A percentile compares a stretch with the other conserved stretches of the same genome.
Conservation (phyloP, 148 eudicot genomes). For the Limonium bicolor region DNA sequence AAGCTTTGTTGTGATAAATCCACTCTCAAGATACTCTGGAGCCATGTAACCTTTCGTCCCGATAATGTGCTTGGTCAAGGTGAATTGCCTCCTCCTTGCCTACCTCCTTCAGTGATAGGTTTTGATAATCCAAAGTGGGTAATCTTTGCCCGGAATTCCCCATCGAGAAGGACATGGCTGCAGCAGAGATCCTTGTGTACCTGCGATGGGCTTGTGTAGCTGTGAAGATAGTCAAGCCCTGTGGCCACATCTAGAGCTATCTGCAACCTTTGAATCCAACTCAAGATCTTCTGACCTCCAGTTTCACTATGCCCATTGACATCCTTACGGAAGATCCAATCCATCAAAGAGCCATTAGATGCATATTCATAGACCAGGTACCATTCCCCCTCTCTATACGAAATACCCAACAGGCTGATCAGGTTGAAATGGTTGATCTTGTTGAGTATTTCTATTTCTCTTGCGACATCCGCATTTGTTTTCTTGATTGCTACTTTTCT, state of each 20-base stretch:
- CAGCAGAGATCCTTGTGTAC: slow-evolving; percentile 25
- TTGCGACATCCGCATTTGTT: slow-evolving; percentile 30
- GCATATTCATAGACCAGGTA: slow-evolving; percentile 59
- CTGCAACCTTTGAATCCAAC: slow-evolving; percentile 15
- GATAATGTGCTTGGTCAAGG: slow-evolving; percentile 4
- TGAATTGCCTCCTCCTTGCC: background rate
- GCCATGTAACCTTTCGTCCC: slow-evolving; percentile 32
- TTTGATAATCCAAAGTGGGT: slow-evolving; percentile 19
- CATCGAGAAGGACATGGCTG: slow-evolving; percentile 26
- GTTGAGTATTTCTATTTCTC: slow-evolving; percentile 42
- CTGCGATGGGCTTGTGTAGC: slow-evolving; percentile 25
- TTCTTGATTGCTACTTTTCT: slow-evolving; percentile 38
- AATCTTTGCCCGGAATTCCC: slow-evolving; percentile 26
- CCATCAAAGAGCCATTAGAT: slow-evolving; percentile 45
- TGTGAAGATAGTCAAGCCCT: slow-evolving; percentile 37
- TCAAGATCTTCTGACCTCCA: background rate
- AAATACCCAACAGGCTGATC: slow-evolving; percentile 47
- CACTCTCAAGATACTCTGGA: slow-evolving; percentile 24
- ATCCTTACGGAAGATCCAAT: slow-evolving; percentile 31
- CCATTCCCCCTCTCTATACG: slow-evolving; percentile 27
- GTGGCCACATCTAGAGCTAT: slow-evolving; percentile 33
- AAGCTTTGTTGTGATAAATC: slow-evolving; percentile 15
- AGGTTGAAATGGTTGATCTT: slow-evolving; percentile 61
- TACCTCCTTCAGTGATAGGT: slow-evolving; percentile 6
- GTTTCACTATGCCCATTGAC: background rate